Base-by-base conservation (phyloP, 2,329 filamentous ascomycete genomes). In the Ceratocystis destructans region DNA sequence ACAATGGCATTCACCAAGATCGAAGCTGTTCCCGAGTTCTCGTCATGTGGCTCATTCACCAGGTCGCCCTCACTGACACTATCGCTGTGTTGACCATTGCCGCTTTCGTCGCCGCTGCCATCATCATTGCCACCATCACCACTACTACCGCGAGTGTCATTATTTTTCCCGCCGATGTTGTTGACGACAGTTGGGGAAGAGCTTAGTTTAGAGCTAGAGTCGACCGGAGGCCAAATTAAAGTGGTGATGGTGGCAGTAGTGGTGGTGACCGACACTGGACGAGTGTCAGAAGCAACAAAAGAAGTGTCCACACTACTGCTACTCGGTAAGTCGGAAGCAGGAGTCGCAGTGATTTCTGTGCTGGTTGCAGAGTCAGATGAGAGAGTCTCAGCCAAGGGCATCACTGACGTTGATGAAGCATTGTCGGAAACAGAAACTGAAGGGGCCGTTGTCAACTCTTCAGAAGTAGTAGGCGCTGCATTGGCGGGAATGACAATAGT, bases 1-100 rank as follows among this genome's bases (percentile, higher is more conserved):
- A 67, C 66, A 62, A 67, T 67, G 3, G 66, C 66, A n/a, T 67
- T 67, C 15, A 64, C 61, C 25, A 63, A 31, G 31, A 50, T 10
- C n/a, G 44, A 46, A 50, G 61, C 61, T 5, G 61, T 28, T n/a
- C 61, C 28, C 8, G 61, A 63, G 31, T 44, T 48, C 46, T 48
- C 44, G 12, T 63, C 41, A 10, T 45, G 28, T 10, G 25, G 25
- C n/a, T 63, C 37, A 7, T 62, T 45, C 20, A 63, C 20, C 5
- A 17, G 28, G 8, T 50, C 61, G 15, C 10, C 28, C 25, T 63
- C 44, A 50, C 25, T 63, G 61, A 45, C 44, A 31, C 44, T 63
- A 57, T 57, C 53, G 53, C 53, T 33, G 25, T 57, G 22, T 28
- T 57, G 53, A 33, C 25, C 53, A n/a, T 33, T 28, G 8, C 12